phyloP scores from a whole-genome alignment of 2,329 filamentous ascomycete genomes.

The Aspergillus awamori region DNA sequence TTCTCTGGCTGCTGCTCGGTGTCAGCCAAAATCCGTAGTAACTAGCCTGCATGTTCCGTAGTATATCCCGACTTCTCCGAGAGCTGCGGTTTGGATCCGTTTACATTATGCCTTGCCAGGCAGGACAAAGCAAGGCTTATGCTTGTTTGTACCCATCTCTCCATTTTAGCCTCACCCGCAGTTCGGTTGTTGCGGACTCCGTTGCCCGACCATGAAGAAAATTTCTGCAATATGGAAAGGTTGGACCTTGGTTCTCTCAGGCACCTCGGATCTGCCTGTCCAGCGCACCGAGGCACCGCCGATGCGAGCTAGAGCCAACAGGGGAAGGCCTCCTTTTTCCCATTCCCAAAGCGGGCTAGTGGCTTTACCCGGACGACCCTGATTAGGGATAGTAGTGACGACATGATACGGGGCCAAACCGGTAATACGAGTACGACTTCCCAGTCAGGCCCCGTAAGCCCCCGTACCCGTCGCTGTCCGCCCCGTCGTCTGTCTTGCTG shows the following conservation, averaged over 20 bases:
- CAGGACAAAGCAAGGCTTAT: not conserved
- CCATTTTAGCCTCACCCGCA: not conserved
- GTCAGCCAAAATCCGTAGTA: not conserved
- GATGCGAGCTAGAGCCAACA: conserved; percentile 5
- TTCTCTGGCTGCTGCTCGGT: not conserved
- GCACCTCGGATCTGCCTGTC: conserved; percentile 9
- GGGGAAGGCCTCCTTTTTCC: not conserved
- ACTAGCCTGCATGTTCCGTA: not conserved
- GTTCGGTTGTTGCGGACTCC: conserved; percentile 5
- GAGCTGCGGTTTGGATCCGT: not conserved
- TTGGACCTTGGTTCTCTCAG: conserved; percentile 11
- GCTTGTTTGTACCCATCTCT: too few relatives aligned
- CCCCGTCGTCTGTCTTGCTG: conserved; percentile 21
- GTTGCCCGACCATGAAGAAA: conserved; percentile 6
- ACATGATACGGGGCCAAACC: conserved; percentile 28
- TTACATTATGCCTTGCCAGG: not conserved
- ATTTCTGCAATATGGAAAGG: conserved; percentile 12
- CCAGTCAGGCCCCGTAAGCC: conserved; percentile 12
- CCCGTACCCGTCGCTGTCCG: conserved; percentile 24
- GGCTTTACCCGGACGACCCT: conserved; percentile 1
- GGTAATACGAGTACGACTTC: conserved; percentile 34
- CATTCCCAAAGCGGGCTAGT: conserved; percentile 9
- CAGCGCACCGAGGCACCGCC: conserved; percentile 11
- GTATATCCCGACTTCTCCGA: not conserved
- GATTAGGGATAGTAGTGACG: conserved; percentile 28